Conservation (phyloP, 805 yeast species). For the Candida silvatica region DNA sequence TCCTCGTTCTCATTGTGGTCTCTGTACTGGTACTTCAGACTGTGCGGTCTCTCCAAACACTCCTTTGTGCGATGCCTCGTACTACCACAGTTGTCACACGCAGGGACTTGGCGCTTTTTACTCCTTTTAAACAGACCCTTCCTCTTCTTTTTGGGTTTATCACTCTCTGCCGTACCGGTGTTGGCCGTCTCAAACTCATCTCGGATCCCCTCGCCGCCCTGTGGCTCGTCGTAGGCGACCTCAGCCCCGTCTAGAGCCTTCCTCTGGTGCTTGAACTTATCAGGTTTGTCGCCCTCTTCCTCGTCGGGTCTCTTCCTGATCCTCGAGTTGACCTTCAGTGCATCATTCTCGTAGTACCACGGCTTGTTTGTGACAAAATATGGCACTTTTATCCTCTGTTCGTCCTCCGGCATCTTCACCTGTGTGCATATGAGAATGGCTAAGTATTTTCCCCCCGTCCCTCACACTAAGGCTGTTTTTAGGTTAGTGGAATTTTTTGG, state of each 20-base stretch:
- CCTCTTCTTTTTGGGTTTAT: too few relatives aligned
- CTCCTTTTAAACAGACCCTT: conserved; percentile 3
- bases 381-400: conserved; percentile 29
- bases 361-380: conserved; percentile 31
- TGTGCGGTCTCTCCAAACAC: conserved; percentile 51
- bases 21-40: conserved; percentile 26
- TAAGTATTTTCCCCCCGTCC: too few relatives aligned
- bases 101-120: too few relatives aligned
- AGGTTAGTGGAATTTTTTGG: too few relatives aligned
- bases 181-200: conserved; percentile 28
- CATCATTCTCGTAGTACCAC: conserved; percentile 27
- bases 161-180: too few relatives aligned
- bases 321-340: conserved; percentile 20
- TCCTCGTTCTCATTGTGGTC: conserved; percentile 12
- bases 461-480: conserved; percentile 2
- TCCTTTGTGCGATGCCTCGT: conserved; percentile 39
- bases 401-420: conserved; percentile 15
- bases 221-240: conserved; percentile 40
- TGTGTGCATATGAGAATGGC: not conserved
- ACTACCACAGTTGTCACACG: conserved; percentile 59
- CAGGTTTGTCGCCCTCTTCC: conserved; percentile 13
- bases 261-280: conserved; percentile 46
- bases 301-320: conserved; percentile 19
- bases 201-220: conserved; percentile 46
- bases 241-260: conserved; percentile 28